Base-by-base conservation (phyloP, 2,329 filamentous ascomycete species). In the Colletotrichum destructivum region DNA sequence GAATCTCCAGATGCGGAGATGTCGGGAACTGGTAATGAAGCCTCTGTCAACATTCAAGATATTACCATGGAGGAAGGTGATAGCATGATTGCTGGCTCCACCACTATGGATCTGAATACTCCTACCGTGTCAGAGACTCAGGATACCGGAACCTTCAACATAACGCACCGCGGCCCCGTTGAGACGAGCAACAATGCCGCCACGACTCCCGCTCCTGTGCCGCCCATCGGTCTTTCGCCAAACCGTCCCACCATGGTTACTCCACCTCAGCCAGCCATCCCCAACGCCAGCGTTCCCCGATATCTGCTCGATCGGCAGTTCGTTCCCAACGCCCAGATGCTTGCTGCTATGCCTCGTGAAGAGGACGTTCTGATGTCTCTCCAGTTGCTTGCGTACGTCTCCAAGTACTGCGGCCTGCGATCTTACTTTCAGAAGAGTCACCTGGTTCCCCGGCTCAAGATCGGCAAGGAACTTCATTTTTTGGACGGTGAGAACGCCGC, bases 291-390 rank as follows among this genome's bases (percentile, higher is more conserved):
- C 72, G 92, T 96, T 69, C 92, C 94, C 51, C 90, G 93, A 69
- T 96, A 96, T 78, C 88, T 95, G 35, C 89, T 94, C 62, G 93
- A 97, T 76, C 91, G 93, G 47, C 90, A 90, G 57, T 82, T 92
- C 63, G 88, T 90, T 47, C 90, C 93, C 35, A 89, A 90, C 77
- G 89, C 92, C 18, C 91, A 92, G 75, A 92, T 97, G 76, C 85
- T 98, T 42, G 94, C 95, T 38, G 93, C 95, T 13, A 97, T 98
- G 93, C 96, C 96, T 12, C 91, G 96, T 62, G 96, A 99, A 77
- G 96, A 99, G 81, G 96, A 99, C 78, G 96, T 99, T 2, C 87
- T 99, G 74, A 98, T 99, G 96, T 98, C 96, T 7, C 88, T 99
- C 47, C 96, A 99, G 82, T 89, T 99, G 23, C 89, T 99, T 56